A percentile compares a stretch with the other conserved stretches of the same genome.
These are phyloP conservation scores for Pseudocercospora ulei DNA, from an alignment of 2,329 filamentous ascomycete genomes.

Conservation along the genomic window DNA sequence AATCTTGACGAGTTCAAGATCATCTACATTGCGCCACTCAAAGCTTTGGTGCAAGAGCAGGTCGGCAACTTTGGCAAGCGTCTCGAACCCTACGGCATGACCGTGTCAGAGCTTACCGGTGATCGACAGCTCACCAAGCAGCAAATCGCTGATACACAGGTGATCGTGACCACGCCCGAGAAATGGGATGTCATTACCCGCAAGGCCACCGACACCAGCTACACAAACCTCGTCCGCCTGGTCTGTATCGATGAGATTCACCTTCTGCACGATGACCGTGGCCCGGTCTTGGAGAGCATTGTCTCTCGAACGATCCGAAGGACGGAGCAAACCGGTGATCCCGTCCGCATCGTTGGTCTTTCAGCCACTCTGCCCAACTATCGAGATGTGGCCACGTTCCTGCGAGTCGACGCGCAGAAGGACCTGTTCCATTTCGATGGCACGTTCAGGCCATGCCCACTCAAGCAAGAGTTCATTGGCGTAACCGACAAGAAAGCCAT, in stretches of 20 bases:
- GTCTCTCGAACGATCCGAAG: slow-evolving; percentile 88
- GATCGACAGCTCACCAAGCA: slow-evolving; percentile 97
- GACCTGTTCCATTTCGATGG: slow-evolving; percentile 95
- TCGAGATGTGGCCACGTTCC: slow-evolving; percentile 86
- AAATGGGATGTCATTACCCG: slow-evolving; percentile 99
- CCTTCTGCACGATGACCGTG: slow-evolving; percentile 91
- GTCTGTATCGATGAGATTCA: slow-evolving; percentile 98
- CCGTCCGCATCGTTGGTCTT: slow-evolving; percentile 80
- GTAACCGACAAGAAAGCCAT: slow-evolving; percentile 97
- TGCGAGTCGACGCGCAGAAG: slow-evolving; percentile 75
- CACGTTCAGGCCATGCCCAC: slow-evolving; percentile 81
- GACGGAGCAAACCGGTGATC: slow-evolving; percentile 87
- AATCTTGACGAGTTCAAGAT: slow-evolving; percentile 97
- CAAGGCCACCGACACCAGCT: slow-evolving; percentile 92
- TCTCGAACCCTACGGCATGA: slow-evolving; percentile 80
- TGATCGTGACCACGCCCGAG: slow-evolving; percentile 96
- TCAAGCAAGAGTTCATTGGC: slow-evolving; percentile 94
- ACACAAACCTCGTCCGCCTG: slow-evolving; percentile 91
- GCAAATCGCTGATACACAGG: slow-evolving; percentile 93
- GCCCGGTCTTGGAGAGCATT: slow-evolving; percentile 92
- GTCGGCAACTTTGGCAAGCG: slow-evolving; percentile 94
- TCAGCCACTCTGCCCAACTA: slow-evolving; percentile 96
- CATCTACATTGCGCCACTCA: slow-evolving; percentile 90
- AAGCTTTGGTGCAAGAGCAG: slow-evolving; percentile 93
- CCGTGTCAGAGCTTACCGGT: slow-evolving; percentile 89